Evolutionary conservation across 106 monocot species (phyloP).

Genomic region (Phalaenopsis equestris): DNA sequence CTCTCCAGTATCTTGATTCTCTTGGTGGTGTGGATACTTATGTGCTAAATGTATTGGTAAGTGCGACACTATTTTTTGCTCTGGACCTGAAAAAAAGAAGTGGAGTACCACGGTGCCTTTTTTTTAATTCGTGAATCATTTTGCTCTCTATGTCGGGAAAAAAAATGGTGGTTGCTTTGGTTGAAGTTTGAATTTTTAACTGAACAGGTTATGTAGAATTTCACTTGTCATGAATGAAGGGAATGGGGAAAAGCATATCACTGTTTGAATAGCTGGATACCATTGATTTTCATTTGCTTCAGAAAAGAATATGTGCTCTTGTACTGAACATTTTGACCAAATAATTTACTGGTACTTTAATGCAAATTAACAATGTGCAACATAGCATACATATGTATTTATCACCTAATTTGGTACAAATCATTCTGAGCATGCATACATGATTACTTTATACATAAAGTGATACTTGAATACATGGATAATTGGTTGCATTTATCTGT

Average conservation of each 20-base stretch:
- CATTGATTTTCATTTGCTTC: not conserved
- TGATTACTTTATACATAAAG: no score
- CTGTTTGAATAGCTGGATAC: not conserved
- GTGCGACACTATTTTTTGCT: not conserved
- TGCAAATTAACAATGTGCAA: not conserved
- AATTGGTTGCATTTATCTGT: no score
- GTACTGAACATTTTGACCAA: not conserved
- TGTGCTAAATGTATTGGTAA: slow-evolving; percentile 58
- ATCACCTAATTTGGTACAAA: not conserved
- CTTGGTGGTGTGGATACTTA: slow-evolving; percentile 60
- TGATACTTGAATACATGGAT: no score
- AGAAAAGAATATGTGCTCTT: not conserved
- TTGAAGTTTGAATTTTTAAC: not conserved
- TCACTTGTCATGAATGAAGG: not conserved
- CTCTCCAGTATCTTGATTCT: slow-evolving; percentile 73
- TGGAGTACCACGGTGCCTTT: not conserved
- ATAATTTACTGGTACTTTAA: not conserved
- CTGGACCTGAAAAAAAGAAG: not conserved
- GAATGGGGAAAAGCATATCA: not conserved
- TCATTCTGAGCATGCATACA: no score
- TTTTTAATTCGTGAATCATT: not conserved
- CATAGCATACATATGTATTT: not conserved
- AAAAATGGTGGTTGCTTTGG: not conserved
- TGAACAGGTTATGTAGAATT: not conserved
- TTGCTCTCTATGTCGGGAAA: not conserved